A percentile compares a stretch with the other conserved stretches of the same genome.
phyloP scores from a whole-genome alignment of 1,139 yeast species.

The Protomyces arabidopsidicola region DNA sequence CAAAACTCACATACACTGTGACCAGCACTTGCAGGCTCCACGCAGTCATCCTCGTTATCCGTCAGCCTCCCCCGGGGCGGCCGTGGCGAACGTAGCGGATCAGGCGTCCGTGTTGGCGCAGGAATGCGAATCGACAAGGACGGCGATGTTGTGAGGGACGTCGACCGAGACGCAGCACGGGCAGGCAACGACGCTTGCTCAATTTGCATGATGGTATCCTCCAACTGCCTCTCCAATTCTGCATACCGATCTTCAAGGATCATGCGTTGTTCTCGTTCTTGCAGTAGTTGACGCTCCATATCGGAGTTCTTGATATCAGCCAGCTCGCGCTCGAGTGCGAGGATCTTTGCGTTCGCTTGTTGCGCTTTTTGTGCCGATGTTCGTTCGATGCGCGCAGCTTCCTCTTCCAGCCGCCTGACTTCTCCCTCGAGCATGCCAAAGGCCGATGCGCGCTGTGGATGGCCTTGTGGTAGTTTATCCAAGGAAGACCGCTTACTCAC shows the following conservation, averaged over 20 bases:
- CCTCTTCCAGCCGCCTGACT: conserved; percentile 7
- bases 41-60: not conserved
- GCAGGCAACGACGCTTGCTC: not conserved
- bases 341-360: not conserved
- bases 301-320: not conserved
- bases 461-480: conserved; percentile 14
- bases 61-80: not conserved
- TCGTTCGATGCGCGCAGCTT: conserved; percentile 1
- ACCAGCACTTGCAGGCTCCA: conserved; percentile 9
- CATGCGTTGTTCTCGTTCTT: not conserved
- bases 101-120: not conserved
- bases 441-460: conserved; percentile 25
- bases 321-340: not conserved
- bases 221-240: conserved; percentile 4
- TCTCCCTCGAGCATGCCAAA: conserved; percentile 22
- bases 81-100: conserved; percentile 15
- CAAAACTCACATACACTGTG: conserved; percentile 10
- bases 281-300: not conserved
- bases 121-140: not conserved
- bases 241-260: not conserved
- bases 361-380: not conserved
- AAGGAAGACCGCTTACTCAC: not conserved
- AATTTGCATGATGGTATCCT: not conserved
- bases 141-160: not conserved
- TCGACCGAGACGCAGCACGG: not conserved